phyloP scores from a whole-genome alignment of 768 basidiomycete species.

The Terana coerulea region DNA sequence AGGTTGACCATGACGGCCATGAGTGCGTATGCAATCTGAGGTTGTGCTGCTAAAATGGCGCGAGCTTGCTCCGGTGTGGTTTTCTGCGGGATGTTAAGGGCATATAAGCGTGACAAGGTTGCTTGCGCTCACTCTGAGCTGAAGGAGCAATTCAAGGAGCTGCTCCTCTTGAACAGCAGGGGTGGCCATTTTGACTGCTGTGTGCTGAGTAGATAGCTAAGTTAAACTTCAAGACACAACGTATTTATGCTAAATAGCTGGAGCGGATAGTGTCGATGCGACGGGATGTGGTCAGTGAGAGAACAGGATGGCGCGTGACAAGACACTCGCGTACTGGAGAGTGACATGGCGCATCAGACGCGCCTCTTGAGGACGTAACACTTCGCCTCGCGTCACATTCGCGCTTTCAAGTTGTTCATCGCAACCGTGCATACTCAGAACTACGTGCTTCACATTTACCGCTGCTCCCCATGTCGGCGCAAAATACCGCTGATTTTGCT shows the following conservation, averaged over 20 bases:
- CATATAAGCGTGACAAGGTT: too few relatives aligned
- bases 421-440: too few relatives aligned
- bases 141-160: constrained; percentile 69
- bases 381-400: too few relatives aligned
- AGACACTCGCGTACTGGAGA: too few relatives aligned
- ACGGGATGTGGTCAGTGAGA: not conserved
- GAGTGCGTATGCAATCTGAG: constrained; percentile 73
- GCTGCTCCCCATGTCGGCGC: too few relatives aligned
- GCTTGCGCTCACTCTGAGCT: constrained; percentile 48
- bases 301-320: not conserved
- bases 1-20: constrained; percentile 77
- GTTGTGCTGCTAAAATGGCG: constrained; percentile 65
- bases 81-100: constrained; percentile 43
- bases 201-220: too few relatives aligned
- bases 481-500: too few relatives aligned
- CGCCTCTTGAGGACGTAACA: too few relatives aligned
- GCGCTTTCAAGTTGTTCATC: too few relatives aligned
- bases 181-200: constrained; percentile 40
- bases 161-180: constrained; percentile 58
- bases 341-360: too few relatives aligned
- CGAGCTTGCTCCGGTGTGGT: constrained; percentile 68
- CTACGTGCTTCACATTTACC: too few relatives aligned
- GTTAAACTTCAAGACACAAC: too few relatives aligned
- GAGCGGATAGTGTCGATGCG: not conserved
- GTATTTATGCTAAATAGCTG: not conserved